Percentiles rank a stretch among this genome's conserved stretches.
Evolutionary conservation across 106 monocot species (phyloP).

Genomic region (Narthecium ossifragum): DNA sequence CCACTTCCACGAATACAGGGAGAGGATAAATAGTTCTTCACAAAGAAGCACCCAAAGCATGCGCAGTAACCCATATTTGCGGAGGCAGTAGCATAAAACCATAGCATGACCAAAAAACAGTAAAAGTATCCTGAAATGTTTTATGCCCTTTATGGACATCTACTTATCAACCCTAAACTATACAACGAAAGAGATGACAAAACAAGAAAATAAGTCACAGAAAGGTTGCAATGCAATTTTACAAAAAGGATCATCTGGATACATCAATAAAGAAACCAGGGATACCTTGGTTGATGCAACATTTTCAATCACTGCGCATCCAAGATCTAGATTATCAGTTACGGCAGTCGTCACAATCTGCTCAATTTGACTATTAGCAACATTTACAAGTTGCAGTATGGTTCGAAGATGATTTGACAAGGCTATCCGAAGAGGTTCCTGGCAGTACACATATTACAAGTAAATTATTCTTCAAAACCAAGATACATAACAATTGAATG

Average conservation of each 20-base stretch:
- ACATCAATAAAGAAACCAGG: neutral
- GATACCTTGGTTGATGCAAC: constrained; percentile 84
- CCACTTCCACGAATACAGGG: too few species aligned
- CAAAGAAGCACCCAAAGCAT: too few species aligned
- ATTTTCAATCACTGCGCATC: constrained; percentile 92
- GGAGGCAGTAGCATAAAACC: too few species aligned
- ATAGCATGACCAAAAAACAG: too few species aligned
- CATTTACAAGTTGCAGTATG: constrained; percentile 55
- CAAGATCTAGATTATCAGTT: constrained; percentile 93
- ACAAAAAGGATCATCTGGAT: too few species aligned
- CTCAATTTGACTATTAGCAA: constrained; percentile 57
- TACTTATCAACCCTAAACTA: too few species aligned
- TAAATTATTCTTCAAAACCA: neutral
- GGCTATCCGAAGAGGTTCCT: constrained; percentile 90
- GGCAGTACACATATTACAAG: constrained; percentile 8
- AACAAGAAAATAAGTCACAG: neutral
- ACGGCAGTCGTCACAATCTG: constrained; percentile 79
- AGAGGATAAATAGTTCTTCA: too few species aligned
- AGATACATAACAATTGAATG: too few species aligned
- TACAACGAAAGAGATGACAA: neutral
- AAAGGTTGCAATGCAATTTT: too few species aligned
- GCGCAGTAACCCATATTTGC: too few species aligned
- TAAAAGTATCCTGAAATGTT: too few species aligned
- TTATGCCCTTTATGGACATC: too few species aligned
- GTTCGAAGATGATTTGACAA: constrained; percentile 66